phyloP scores from a whole-genome alignment of 768 basidiomycete genomes.

The Calvatia gigantea region DNA sequence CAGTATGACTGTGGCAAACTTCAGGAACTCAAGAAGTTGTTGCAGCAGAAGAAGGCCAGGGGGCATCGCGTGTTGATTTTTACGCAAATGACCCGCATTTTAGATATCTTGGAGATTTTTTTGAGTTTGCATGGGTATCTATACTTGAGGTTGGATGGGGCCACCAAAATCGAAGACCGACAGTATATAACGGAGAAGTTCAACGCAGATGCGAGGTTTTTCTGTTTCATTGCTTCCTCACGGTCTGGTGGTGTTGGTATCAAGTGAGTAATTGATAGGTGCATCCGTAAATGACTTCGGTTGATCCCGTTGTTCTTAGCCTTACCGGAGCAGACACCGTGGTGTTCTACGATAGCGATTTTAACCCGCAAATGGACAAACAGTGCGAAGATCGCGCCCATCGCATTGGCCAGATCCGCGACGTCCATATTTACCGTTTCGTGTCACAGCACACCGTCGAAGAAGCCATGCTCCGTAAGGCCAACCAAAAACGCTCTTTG shows the following conservation, averaged over 20 bases:
- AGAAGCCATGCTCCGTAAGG: conserved; percentile 93
- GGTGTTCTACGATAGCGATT: conserved; percentile 96
- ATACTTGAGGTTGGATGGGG: conserved; percentile 91
- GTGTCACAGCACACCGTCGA: conserved; percentile 89
- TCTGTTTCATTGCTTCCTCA: conserved; percentile 87
- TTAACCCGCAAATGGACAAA: conserved; percentile 96
- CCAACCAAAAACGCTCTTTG: conserved; percentile 94
- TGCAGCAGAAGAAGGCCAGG: conserved; percentile 80
- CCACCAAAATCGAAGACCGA: conserved; percentile 92
- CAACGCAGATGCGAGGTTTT: conserved; percentile 74
- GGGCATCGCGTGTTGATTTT: conserved; percentile 93
- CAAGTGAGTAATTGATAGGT: conserved; percentile 54
- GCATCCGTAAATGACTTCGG: conserved; percentile 17
- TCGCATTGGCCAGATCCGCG: conserved; percentile 96
- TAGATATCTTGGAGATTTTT: conserved; percentile 93
- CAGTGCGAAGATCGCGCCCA: conserved; percentile 97
- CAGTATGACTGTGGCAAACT: conserved; percentile 98
- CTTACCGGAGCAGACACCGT: conserved; percentile 91
- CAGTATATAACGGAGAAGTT: conserved; percentile 88
- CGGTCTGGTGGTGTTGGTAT: conserved; percentile 87
- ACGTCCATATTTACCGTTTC: conserved; percentile 95
- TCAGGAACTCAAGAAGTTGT: conserved; percentile 73
- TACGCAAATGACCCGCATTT: conserved; percentile 93
- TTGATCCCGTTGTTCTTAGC: conserved; percentile 34
- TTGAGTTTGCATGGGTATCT: conserved; percentile 91